A percentile compares a stretch with the other conserved stretches of the same genome.
These are phyloP conservation scores for Plantago rigida DNA, from an alignment of 305 asterid genomes.

Conservation along the genomic window DNA sequence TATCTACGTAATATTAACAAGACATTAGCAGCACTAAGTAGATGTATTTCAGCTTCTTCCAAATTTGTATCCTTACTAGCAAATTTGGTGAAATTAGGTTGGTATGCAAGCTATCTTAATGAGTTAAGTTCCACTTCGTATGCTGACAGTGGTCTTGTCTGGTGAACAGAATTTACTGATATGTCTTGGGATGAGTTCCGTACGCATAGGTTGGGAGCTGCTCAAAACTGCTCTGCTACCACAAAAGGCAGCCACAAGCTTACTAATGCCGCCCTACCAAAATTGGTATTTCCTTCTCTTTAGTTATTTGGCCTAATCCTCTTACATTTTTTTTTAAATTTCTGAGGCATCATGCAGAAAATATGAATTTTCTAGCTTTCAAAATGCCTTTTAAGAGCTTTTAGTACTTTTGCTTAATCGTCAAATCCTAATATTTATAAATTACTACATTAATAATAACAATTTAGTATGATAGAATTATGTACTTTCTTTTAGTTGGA, in stretches of 20 bases:
- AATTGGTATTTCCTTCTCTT: conserved; percentile 38
- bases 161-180: conserved; percentile 67
- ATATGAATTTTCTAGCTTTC: too few relatives aligned
- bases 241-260: conserved; percentile 66
- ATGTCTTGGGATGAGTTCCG: conserved; percentile 92
- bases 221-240: conserved; percentile 97
- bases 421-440: background rate
- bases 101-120: background rate
- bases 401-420: background rate
- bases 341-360: background rate
- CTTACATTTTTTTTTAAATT: background rate
- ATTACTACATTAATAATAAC: background rate
- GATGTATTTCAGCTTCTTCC: background rate
- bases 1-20: too few relatives aligned
- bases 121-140: background rate
- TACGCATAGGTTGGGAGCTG: conserved; percentile 65
- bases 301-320: background rate
- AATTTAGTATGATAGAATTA: background rate
- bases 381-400: background rate
- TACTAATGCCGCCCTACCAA: conserved; percentile 51
- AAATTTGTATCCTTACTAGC: background rate
- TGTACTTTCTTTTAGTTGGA: background rate
- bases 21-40: background rate
- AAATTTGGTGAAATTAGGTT: background rate
- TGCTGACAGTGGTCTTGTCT: conserved; percentile 5